These are phyloP conservation scores for Biancaea sappan DNA, from an alignment of 306 rosid species.

Conservation along the genomic window DNA sequence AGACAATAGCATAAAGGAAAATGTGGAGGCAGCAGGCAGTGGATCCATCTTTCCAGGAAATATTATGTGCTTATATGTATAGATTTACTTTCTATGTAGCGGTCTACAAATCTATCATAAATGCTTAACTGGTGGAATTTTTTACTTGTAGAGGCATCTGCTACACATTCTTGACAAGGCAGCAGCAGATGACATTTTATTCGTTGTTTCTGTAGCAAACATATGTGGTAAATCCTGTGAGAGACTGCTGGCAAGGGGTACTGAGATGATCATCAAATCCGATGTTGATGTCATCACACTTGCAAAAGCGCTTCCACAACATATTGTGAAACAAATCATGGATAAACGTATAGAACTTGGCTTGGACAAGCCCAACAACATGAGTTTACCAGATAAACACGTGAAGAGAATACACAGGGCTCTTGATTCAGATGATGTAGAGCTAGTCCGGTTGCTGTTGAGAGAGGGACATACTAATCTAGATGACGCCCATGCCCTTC, in stretches of 20 bases:
- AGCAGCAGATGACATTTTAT: constrained; percentile 52
- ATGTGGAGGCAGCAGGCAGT: neutral
- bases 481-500: constrained; percentile 70
- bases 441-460: constrained; percentile 59
- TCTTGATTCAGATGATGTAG: constrained; percentile 69
- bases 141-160: constrained; percentile 54
- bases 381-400: constrained; percentile 49
- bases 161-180: constrained; percentile 52
- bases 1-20: neutral
- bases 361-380: constrained; percentile 29
- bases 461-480: constrained; percentile 64
- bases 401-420: constrained; percentile 68
- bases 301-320: constrained; percentile 54
- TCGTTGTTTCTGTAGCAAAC: constrained; percentile 52
- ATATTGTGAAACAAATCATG: constrained; percentile 42
- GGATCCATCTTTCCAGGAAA: neutral
- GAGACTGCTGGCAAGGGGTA: constrained; percentile 38
- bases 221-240: constrained; percentile 54
- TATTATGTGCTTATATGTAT: neutral
- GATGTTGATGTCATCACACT: constrained; percentile 49
- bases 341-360: constrained; percentile 43
- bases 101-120: neutral
- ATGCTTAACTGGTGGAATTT: neutral
- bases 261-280: constrained; percentile 50
- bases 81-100: neutral